Evolutionary conservation across 1,284 basidiomycete species (phyloP).

Genomic region (Microbotryomycetes sp.): DNA sequence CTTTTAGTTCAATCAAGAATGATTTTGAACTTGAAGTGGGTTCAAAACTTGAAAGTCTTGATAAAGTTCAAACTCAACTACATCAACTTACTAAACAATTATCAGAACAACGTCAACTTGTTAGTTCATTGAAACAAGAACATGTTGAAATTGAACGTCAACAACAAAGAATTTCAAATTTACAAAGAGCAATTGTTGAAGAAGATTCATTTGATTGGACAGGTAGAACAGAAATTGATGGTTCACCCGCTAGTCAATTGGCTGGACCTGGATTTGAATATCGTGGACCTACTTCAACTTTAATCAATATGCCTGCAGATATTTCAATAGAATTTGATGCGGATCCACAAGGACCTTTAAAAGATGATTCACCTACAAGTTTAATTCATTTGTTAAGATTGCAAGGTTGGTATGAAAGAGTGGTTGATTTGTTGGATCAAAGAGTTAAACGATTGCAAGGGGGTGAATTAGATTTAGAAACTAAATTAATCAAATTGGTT

Average conservation of each 20-base stretch:
- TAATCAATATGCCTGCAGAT: slow-evolving; percentile 30
- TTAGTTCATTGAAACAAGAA: slow-evolving; percentile 64
- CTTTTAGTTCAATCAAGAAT: slow-evolving; percentile 67
- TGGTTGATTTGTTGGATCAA: slow-evolving; percentile 58
- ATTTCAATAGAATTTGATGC: slow-evolving; percentile 34
- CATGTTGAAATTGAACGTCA: slow-evolving; percentile 71
- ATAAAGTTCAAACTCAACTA: slow-evolving; percentile 76
- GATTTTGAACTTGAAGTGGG: slow-evolving; percentile 81
- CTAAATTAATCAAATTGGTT: slow-evolving; percentile 30
- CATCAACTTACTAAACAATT: slow-evolving; percentile 83
- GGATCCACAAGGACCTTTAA: slow-evolving; percentile 44
- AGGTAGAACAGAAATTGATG: slow-evolving; percentile 64
- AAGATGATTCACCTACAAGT: slow-evolving; percentile 16
- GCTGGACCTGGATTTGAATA: slow-evolving; percentile 58
- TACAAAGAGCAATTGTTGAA: slow-evolving; percentile 66
- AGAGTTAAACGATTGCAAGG: slow-evolving; percentile 32
- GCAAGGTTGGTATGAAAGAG: slow-evolving; percentile 71
- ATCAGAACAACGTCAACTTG: slow-evolving; percentile 74
- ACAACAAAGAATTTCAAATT: slow-evolving; percentile 66
- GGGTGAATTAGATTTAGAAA: slow-evolving; percentile 34
- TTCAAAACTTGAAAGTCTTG: slow-evolving; percentile 76
- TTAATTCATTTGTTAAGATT: slow-evolving; percentile 66
- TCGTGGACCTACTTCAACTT: slow-evolving; percentile 56
- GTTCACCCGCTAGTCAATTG: slow-evolving; percentile 45
- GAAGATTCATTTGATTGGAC: slow-evolving; percentile 83